phyloP scores from a whole-genome alignment of 2,329 filamentous ascomycete genomes.

The Apiospora malaysiana region DNA sequence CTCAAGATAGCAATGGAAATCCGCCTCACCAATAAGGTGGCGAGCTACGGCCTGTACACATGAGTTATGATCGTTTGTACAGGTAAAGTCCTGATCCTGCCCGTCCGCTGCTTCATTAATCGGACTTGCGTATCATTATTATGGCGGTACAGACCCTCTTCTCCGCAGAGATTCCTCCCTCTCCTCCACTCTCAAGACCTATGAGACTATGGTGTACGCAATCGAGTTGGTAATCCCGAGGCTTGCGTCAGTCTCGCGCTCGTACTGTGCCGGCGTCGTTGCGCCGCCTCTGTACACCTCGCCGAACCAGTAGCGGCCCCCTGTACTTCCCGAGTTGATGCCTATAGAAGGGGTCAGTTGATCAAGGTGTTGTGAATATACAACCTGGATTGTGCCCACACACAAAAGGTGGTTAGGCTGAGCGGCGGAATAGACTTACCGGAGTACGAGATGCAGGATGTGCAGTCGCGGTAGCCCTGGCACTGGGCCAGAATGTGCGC shows the following conservation, averaged over 20 bases:
- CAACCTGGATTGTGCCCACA: too few relatives aligned
- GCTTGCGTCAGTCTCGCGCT: background rate
- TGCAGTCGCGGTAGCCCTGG: constrained; percentile 11
- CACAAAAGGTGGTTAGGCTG: too few relatives aligned
- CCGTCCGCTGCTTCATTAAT: background rate
- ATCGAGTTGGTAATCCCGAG: constrained; percentile 10
- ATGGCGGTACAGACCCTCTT: background rate
- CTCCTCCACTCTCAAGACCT: too few relatives aligned
- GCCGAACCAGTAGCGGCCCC: constrained; percentile 22
- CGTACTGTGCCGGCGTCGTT: constrained; percentile 12
- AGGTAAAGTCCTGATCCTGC: background rate
- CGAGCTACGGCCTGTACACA: background rate
- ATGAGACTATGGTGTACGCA: constrained; percentile 18
- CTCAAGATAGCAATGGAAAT: background rate
- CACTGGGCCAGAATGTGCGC: constrained; percentile 17
- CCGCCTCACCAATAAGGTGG: background rate
- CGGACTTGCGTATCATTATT: background rate
- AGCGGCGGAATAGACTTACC: background rate
- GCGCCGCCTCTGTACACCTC: constrained; percentile 20
- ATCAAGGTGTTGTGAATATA: too few relatives aligned
- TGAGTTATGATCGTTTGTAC: background rate
- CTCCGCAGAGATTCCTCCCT: background rate
- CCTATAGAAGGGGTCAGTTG: background rate
- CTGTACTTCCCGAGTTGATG: constrained; percentile 18
- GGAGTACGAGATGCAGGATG: constrained; percentile 18